Base-by-base conservation (phyloP, 345 rosid genomes). In the Syzygium aromaticum region DNA sequence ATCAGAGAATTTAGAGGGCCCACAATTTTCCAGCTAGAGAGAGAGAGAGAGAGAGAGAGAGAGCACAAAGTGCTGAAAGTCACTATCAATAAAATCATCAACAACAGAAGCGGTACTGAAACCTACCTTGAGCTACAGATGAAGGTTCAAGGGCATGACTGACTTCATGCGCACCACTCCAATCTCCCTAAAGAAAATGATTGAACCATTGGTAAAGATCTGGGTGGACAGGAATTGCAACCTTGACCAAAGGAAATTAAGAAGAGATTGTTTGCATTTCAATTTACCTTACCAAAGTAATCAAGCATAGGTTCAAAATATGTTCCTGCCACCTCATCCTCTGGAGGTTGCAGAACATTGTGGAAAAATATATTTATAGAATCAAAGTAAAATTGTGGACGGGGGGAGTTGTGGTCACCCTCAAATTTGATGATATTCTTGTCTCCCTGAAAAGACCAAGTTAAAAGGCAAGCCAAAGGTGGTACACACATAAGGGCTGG, bases 401-500 rank as follows among this genome's bases (percentile, higher is more conserved):
- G 97, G 40, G 96, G 97, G 59, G 99, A 96, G 89, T 98, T 98
- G 92, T 98, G 99, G 89, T 98, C 99, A 92, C 99, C 99, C 87
- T 96, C 98, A 89, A 98, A 98, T 88, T 96, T 98, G 91, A 98
- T 96, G 80, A 98, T 93, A 89, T 98, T 98, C 94, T 98, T 98
- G 94, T 97, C 99, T 53, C 99, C 99, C 99, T 97, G 93, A 86
- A 63, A 67, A 64, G 59, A 86, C 82, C 11, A 84, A 84, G 51
- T 84, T 17, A 53, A 84, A 54, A 54, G 40, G 43, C 57, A 38
- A 73, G 80, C 80, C 49, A 73, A 38, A 73, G 49, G 25, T 22
- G 14, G 25, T 67, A 53, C 56, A 53, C 56, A 21, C 56, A 17
- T 17, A 6, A 53, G 56, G 22, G 49, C 49, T 33, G 49, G 8